These are phyloP conservation scores for Naegleria fowleri DNA, from an alignment of 208 protist genomes.

Conservation along the genomic window DNA sequence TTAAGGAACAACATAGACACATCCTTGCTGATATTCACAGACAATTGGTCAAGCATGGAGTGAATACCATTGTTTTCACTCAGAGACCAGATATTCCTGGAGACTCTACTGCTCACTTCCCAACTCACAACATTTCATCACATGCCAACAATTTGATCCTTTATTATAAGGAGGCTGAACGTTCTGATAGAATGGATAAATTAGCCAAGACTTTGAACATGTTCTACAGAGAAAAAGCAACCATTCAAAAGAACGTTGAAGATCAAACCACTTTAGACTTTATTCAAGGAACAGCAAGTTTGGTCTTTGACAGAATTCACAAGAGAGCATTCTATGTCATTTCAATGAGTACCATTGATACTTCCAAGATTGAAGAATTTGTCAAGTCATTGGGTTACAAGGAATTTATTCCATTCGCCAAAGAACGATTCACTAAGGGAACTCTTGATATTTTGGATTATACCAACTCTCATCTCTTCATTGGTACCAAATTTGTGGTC, in stretches of 20 bases:
- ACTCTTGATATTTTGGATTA: slow-evolving; percentile 2
- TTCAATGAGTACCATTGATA: background rate
- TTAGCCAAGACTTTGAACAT: background rate
- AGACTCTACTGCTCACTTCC: slow-evolving; percentile 8
- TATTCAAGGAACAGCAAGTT: background rate
- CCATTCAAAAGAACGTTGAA: background rate
- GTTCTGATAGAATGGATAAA: slow-evolving; percentile 1
- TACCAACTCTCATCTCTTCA: background rate
- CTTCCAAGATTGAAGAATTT: background rate
- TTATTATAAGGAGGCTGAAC: background rate
- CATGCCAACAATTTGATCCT: background rate
- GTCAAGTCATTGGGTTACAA: background rate
- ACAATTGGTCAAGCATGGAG: background rate
- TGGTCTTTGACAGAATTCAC: background rate
- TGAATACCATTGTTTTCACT: background rate
- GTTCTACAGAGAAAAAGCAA: slow-evolving; percentile 3
- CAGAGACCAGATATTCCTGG: slow-evolving; percentile 2
- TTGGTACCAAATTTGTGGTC: background rate
- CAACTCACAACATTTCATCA: background rate
- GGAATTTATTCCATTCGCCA: background rate
- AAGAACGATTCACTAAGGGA: background rate
- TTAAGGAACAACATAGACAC: slow-evolving; percentile 17
- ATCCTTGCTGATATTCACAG: background rate
- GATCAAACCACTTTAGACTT: background rate
- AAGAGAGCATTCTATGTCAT: slow-evolving; percentile 1